Evolutionary conservation across 305 asterid genomes (phyloP), one percentile per base, ranked within the genome.

Genomic region (Fraxinus paxiana): DNA sequence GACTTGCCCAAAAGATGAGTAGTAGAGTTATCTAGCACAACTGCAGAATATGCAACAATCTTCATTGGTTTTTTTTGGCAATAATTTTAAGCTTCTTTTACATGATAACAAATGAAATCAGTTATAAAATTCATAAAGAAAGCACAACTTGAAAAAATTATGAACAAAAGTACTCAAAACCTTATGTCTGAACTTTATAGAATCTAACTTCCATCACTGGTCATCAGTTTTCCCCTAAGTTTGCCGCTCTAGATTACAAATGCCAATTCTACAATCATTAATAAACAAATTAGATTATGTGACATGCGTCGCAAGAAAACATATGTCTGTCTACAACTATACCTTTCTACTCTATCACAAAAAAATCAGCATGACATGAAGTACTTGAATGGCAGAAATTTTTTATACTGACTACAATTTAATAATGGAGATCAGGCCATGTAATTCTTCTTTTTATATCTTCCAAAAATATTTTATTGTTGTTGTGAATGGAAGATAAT

Each of bases 401-500:
- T 18, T 59, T 7, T 38, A 37, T 38, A 38, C 31, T 26, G 10
- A 20, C 33, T 18, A 20, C 1, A 56, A 31, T 12, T 17, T 20
- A 33, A 48, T 56, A 31, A 51, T 8, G 54, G 34, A 61, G 73
- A 76, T 43, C 67, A 51, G 34, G 26, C 8, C 20, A 20, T 63
- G 59, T 77, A 17, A 20, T 30, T 56, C 80, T 56, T 18, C 70
- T 77, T 77, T 77, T 77, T 5, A 34, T 24, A 46, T 56, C 51
- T 77, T 61, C n/a, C 75, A 59, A 24, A 37, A n/a, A 34, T 17
- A 37, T 2, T 38, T 7, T 48, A 79, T 31, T 43, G 78, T 28
- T 34, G 73, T 43, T 28, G n/a, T 31, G 77, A 72, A 51, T 78
- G 79, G 81, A 65, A 87, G 93, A 89, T 88, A 91, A 85, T 82